Conservation (phyloP, 352 stramenopile genomes). For the Phytophthora cajani region DNA sequence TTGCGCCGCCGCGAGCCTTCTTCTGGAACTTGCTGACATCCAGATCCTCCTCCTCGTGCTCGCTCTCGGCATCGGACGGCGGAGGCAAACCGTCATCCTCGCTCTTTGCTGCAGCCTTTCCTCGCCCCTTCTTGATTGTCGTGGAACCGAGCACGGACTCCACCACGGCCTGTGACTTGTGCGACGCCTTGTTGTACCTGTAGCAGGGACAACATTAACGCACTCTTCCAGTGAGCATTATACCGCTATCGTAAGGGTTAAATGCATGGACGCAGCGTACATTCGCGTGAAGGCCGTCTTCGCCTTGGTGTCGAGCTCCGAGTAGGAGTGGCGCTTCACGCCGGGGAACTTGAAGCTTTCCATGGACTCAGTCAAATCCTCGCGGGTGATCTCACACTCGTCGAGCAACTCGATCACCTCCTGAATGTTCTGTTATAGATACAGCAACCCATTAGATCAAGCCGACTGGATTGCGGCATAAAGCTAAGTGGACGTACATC, state of each 20-base stretch:
- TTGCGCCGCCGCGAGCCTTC: constrained; percentile 59
- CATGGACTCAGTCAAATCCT: constrained; percentile 98
- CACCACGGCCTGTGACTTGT: constrained; percentile 96
- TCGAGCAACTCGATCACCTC: constrained; percentile 96
- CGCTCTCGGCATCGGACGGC: constrained; percentile 76
- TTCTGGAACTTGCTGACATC: constrained; percentile 88
- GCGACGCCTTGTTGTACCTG: constrained; percentile 92
- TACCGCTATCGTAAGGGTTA: neutral
- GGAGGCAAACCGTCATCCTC: constrained; percentile 61
- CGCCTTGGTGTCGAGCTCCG: constrained; percentile 83
- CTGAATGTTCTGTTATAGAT: constrained; percentile 64
- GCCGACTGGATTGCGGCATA: neutral
- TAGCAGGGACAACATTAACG: constrained; percentile 1
- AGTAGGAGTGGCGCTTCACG: constrained; percentile 79
- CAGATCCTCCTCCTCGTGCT: constrained; percentile 67
- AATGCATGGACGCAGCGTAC: constrained; percentile 38
- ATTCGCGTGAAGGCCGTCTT: constrained; percentile 95
- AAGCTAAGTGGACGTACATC: constrained; percentile 49
- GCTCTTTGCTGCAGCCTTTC: constrained; percentile 48
- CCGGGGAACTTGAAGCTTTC: constrained; percentile 89
- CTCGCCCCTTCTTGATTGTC: constrained; percentile 77
- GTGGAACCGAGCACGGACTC: constrained; percentile 74
- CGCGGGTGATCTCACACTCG: constrained; percentile 96
- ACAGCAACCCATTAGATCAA: neutral
- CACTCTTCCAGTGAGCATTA: constrained; percentile 4